Evolutionary conservation across 306 rosid genomes (phyloP).

Genomic region (Mimosa pudica): DNA sequence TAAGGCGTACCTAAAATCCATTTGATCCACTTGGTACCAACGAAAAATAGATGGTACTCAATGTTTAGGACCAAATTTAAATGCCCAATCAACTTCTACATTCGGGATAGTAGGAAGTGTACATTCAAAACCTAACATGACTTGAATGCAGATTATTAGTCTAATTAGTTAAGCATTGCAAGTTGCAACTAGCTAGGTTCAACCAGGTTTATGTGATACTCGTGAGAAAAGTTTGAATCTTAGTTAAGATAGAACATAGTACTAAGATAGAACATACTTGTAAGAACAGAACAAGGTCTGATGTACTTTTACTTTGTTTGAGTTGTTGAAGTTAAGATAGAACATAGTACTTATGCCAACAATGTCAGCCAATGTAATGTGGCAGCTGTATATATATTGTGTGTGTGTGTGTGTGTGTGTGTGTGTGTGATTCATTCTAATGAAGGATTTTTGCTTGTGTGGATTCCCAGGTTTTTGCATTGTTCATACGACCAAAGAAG

Average conservation of each 20-base stretch:
- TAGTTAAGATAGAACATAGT: not conserved
- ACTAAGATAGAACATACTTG: not conserved
- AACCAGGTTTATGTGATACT: not conserved
- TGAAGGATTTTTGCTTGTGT: conserved; percentile 8
- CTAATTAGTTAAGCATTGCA: too few relatives aligned
- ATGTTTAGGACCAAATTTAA: too few relatives aligned
- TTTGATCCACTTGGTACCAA: too few relatives aligned
- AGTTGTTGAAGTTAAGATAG: conserved; percentile 5
- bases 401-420: too few relatives aligned
- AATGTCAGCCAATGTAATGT: not conserved
- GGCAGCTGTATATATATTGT: not conserved
- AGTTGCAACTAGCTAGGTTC: not conserved
- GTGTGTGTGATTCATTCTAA: not conserved
- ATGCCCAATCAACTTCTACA: too few relatives aligned
- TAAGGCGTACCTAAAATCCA: too few relatives aligned
- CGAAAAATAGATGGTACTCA: too few relatives aligned
- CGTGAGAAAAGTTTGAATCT: not conserved
- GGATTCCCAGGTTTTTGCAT: conserved; percentile 62
- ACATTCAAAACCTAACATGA: too few relatives aligned
- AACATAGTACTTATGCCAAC: not conserved
- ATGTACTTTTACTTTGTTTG: not conserved
- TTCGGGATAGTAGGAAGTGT: too few relatives aligned
- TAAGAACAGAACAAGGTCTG: not conserved
- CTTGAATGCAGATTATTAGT: too few relatives aligned
- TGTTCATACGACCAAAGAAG: conserved; percentile 75